A percentile compares a stretch with the other conserved stretches of the same genome.
Conservation (phyloP, 1,284 basidiomycete species). For the Trichosporon inkin region DNA sequence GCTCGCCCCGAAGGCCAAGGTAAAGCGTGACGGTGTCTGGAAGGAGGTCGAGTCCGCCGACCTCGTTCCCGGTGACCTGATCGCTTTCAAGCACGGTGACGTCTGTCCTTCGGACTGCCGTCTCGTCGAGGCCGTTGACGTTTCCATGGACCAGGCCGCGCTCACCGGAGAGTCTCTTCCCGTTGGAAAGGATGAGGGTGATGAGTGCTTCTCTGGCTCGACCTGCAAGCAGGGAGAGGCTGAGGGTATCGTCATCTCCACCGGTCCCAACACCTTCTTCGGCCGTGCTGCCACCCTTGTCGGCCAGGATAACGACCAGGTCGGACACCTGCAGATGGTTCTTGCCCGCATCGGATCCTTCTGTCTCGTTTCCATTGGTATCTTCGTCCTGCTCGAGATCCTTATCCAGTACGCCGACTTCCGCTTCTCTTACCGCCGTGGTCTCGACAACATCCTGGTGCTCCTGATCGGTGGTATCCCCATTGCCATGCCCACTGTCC, state of each 20-base stretch:
- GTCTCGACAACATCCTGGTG: slow-evolving; percentile 93
- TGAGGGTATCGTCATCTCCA: slow-evolving; percentile 93
- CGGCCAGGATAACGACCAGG: slow-evolving; percentile 91
- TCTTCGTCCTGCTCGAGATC: slow-evolving; percentile 87
- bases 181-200: slow-evolving; percentile 79
- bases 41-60: slow-evolving; percentile 79
- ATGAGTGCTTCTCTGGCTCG: slow-evolving; percentile 96
- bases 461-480: slow-evolving; percentile 98
- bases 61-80: slow-evolving; percentile 89
- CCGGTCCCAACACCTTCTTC: slow-evolving; percentile 93
- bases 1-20: slow-evolving; percentile 92
- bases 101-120: slow-evolving; percentile 94
- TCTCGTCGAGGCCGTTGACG: slow-evolving; percentile 89
- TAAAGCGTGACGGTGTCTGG: slow-evolving; percentile 79
- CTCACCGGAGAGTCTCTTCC: slow-evolving; percentile 94
- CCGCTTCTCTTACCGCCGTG: slow-evolving; percentile 83
- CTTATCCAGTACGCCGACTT: slow-evolving; percentile 82
- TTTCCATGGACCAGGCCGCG: slow-evolving; percentile 94
- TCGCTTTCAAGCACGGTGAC: slow-evolving; percentile 97
- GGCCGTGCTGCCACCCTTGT: slow-evolving; percentile 92
- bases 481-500: slow-evolving; percentile 95
- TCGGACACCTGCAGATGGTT: slow-evolving; percentile 96
- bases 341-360: slow-evolving; percentile 92
- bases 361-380: slow-evolving; percentile 88
- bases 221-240: slow-evolving; percentile 97